Base-by-base conservation (phyloP, 257 asterid genomes). In the Anisodus tanguticus region DNA sequence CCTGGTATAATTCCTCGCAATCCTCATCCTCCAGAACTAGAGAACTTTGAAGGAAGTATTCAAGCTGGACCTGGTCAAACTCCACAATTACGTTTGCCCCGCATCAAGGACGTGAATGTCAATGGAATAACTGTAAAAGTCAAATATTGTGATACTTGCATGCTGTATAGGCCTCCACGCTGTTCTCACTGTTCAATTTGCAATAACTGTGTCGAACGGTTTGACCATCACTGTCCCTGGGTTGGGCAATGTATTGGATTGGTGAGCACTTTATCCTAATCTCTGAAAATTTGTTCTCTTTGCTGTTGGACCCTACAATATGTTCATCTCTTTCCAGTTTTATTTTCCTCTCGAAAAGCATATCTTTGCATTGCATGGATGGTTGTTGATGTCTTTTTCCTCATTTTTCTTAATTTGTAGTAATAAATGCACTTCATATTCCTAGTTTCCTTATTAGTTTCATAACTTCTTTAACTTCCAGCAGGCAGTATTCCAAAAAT, bases 171-270 rank as follows among this genome's bases (percentile, higher is more conserved):
- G 79, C 95, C 99, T 81, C 98, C 98, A 19, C 98, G 98, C 15
- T 94, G 97, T 85, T 96, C 99, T 3, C 99, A 94, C 86, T 96
- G 99, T 83, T 96, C 99, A 9, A 92, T 94, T 84, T 95, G 99
- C 86, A 92, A 95, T 80, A 96, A 96, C 88, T 96, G 99, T 69
- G 99, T 96, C 83, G 97, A 96, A 83, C 90, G 93, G 64, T 96
- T 96, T 57, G 99, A 96, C 88, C 99, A 96, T 90, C 99, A 96
- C 90, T 96, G 99, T 57, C 99, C 99, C 49, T 96, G 99, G 99
- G 96, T 96, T 31, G 99, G 99, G 80, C 99, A 96, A 84, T 96
- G 99, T 26, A 92, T 96, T 82, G 99, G 99, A 87, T 78, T 88
- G 92, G 99, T 96, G 83, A 88, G 98, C 76, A 19, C 11, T 6